Percentiles rank a stretch among this genome's conserved stretches.
Conservation (phyloP, 1,284 basidiomycete genomes). For the Irpex sp. region DNA sequence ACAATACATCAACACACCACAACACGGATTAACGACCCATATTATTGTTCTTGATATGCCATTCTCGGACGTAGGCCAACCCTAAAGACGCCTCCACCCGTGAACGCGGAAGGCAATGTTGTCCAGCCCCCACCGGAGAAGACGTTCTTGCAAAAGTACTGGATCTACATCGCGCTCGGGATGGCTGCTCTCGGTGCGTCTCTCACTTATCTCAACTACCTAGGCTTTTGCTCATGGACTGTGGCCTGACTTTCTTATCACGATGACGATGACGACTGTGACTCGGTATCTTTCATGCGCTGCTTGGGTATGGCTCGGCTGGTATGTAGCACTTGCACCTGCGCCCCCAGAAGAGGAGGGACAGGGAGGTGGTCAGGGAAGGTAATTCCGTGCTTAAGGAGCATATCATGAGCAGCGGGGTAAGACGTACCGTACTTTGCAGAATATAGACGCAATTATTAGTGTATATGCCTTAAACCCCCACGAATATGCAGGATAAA, state of each 20-base stretch:
- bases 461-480: too few relatives aligned
- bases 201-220: background rate
- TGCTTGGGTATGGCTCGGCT: background rate
- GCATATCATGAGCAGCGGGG: too few relatives aligned
- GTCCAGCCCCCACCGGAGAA: conserved; percentile 60
- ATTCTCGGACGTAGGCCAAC: conserved; percentile 47
- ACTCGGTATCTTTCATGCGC: too few relatives aligned
- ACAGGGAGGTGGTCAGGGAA: background rate
- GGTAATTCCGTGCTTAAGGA: background rate
- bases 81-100: conserved; percentile 59
- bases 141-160: conserved; percentile 84
- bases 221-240: background rate
- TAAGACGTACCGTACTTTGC: too few relatives aligned
- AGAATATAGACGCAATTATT: too few relatives aligned
- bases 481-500: too few relatives aligned
- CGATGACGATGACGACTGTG: too few relatives aligned
- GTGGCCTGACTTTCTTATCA: background rate
- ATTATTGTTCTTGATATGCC: too few relatives aligned
- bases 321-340: background rate
- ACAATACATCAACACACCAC: too few relatives aligned
- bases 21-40: too few relatives aligned
- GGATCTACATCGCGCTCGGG: conserved; percentile 72
- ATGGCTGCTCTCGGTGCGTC: conserved; percentile 59
- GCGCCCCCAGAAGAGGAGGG: background rate
- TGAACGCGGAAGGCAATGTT: conserved; percentile 64